Conservation (phyloP, 1,284 basidiomycete genomes). For the Microbotryomycetes sp. region DNA sequence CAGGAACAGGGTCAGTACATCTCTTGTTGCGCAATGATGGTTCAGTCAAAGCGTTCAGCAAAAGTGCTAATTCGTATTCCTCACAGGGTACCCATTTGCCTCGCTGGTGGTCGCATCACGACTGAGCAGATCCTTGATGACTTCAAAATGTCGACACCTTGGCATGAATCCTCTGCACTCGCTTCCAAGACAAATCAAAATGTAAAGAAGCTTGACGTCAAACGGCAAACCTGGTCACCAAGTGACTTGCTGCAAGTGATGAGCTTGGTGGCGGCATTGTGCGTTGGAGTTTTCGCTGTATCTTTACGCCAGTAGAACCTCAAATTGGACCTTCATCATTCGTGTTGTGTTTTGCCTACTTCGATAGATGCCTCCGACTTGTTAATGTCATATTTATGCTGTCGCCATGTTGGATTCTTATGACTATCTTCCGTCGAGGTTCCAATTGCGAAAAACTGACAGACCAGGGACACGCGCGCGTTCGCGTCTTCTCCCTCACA, state of each 20-base stretch:
- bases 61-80: neutral
- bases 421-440: no score
- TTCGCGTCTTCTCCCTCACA: no score
- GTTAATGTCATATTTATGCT: no score
- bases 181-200: neutral
- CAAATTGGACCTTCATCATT: no score
- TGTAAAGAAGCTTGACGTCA: neutral
- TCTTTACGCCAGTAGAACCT: no score
- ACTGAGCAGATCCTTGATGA: slow-evolving; percentile 38
- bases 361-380: no score
- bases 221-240: neutral
- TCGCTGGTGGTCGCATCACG: slow-evolving; percentile 32
- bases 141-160: slow-evolving; percentile 12
- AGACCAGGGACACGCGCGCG: no score
- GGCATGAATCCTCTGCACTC: slow-evolving; percentile 1
- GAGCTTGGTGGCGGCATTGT: neutral
- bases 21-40: slow-evolving; percentile 2
- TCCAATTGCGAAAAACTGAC: no score
- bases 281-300: neutral
- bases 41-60: accelerated
- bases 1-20: slow-evolving; percentile 41
- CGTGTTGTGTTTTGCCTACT: no score
- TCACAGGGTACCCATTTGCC: slow-evolving; percentile 32
- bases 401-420: no score
- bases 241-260: neutral